Conservation (phyloP, 495 filamentous ascomycete species). For the Xylaria acuta region DNA sequence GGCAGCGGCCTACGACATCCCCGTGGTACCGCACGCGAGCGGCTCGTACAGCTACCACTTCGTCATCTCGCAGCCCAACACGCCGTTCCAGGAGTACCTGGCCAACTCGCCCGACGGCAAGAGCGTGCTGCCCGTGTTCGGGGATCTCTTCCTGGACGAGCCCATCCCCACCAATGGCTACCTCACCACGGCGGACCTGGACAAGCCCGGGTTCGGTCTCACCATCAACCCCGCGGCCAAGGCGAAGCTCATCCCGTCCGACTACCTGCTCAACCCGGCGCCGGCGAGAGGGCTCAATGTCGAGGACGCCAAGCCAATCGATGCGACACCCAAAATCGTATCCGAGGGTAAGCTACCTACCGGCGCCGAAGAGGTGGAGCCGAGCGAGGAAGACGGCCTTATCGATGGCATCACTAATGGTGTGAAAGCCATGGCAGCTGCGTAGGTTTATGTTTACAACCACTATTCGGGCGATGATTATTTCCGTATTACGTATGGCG, state of each 20-base stretch:
- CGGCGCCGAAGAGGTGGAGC: constrained; percentile 25
- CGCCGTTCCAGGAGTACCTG: constrained; percentile 93
- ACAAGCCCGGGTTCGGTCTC: constrained; percentile 91
- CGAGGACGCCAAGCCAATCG: constrained; percentile 23
- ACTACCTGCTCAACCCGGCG: constrained; percentile 72
- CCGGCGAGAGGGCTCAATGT: constrained; percentile 62
- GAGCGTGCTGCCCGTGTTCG: constrained; percentile 87
- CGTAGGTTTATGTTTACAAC: constrained; percentile 5
- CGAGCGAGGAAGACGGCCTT: constrained; percentile 34
- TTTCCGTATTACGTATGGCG: not conserved
- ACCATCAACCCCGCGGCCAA: constrained; percentile 82
- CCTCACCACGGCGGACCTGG: constrained; percentile 75
- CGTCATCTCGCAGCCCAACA: constrained; percentile 87
- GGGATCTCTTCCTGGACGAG: constrained; percentile 88
- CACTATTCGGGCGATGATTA: not conserved
- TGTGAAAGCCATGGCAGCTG: constrained; percentile 33
- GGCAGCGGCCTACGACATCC: constrained; percentile 90
- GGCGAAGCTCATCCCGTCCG: constrained; percentile 71
- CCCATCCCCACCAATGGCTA: constrained; percentile 84
- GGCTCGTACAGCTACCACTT: constrained; percentile 96
- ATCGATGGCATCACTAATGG: constrained; percentile 27
- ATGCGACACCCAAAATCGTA: constrained; percentile 25
- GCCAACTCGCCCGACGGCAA: constrained; percentile 91
- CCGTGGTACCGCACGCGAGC: constrained; percentile 91
- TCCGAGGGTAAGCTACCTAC: not conserved